Percentiles rank a stretch among this genome's conserved stretches.
Conservation (phyloP, 768 basidiomycete genomes). For the Lentinula lateritia region DNA sequence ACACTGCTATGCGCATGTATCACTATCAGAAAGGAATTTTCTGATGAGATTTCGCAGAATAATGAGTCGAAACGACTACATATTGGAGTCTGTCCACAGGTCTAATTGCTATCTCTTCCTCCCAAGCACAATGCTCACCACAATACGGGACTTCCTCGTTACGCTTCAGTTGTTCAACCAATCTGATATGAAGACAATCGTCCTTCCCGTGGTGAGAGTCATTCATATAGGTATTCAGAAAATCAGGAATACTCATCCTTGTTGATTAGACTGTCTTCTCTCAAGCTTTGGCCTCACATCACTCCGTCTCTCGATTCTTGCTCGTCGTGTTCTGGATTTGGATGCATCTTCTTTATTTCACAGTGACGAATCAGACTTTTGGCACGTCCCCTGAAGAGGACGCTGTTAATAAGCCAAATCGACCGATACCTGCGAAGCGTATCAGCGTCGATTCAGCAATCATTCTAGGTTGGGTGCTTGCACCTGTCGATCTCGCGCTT, state of each 20-base stretch:
- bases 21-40: background rate
- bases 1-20: background rate
- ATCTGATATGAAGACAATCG: conserved; percentile 3
- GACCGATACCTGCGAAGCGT: conserved; percentile 27
- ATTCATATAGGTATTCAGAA: background rate
- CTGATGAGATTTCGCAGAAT: background rate
- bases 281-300: background rate
- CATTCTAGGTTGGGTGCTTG: conserved; percentile 24
- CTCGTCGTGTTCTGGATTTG: conserved; percentile 31
- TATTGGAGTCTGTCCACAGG: background rate
- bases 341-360: conserved; percentile 31
- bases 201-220: background rate
- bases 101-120: background rate
- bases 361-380: conserved; percentile 30
- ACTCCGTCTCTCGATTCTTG: background rate
- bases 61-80: background rate
- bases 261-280: background rate
- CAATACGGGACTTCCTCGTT: background rate
- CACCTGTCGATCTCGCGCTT: conserved; percentile 19
- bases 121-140: background rate
- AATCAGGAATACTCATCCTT: background rate
- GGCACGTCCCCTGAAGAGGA: conserved; percentile 26
- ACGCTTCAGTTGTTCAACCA: background rate
- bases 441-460: conserved; percentile 17
- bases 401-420: conserved; percentile 24